Evolutionary conservation across 148 eudicot species (phyloP), one percentile per base, ranked within the genome.

Genomic region (Tetragonia tetragonoides): DNA sequence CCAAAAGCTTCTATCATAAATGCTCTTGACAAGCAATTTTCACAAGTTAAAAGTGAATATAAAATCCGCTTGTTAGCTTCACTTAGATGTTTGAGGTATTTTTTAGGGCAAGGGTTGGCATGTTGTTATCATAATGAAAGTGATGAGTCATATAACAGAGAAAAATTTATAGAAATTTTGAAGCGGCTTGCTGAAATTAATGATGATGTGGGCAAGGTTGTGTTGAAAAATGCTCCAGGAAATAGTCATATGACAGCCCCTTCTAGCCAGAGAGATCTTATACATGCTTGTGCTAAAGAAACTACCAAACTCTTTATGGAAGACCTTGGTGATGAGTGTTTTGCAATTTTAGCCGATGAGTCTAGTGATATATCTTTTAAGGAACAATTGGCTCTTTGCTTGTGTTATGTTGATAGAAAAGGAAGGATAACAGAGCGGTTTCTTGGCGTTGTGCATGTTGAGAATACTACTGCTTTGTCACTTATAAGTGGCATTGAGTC

Each of bases 391-490:
- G 34, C 34, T 28, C 72, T 68, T 44, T 39, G 16, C 42, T 42
- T 68, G 9, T 23, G 72, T 7, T 68, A 41, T 68, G 72, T 68
- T 68, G 54, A 41, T 44, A 40, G 4, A 40, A 1, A 41, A 23
- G 20, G 54, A 40, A 59, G 5, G n/a, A 17, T 59, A 11, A 59
- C 5, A 16, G 62, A 59, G 62, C 18, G 72, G 42, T 68, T 68
- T 68, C 10, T 68, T n/a, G 72, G 72, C 3, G 42, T 68, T 70
- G 73, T 70, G 40, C 73, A 70, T 70, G 73, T 47, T 9, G 21
- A 15, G n/a, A 57, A 70, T 21, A 20, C 54, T 11, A 42, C 73
- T 3, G 6, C 73, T 44, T 70, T 70, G 37, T 47, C 73, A 20
- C 53, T 70, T 10, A 47, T 46, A 70, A n/a, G 10, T 9, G 59